phyloP scores from a whole-genome alignment of 306 rosid species.

The Erythrophleum fordii region DNA sequence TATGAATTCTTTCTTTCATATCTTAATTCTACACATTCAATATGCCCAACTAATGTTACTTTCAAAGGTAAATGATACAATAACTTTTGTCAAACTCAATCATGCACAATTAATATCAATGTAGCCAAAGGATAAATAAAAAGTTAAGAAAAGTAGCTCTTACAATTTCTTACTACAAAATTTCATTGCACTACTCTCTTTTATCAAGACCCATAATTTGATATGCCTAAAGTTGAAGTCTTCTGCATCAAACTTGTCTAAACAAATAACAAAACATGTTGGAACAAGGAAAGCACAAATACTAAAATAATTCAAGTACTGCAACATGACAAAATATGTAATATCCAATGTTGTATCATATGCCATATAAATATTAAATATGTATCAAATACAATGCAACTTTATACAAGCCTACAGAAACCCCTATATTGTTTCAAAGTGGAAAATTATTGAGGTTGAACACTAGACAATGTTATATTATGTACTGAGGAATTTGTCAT shows the following conservation, averaged over 20 bases:
- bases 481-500: slow-evolving; percentile 28
- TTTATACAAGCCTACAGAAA: background rate
- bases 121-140: background rate
- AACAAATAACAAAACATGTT: background rate
- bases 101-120: too few species aligned
- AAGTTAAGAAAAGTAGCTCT: background rate
- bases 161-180: background rate
- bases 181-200: background rate
- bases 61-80: too few species aligned
- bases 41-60: too few species aligned
- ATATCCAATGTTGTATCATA: background rate
- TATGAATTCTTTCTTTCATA: too few species aligned
- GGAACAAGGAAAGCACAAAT: background rate
- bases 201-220: background rate
- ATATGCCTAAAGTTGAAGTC: background rate
- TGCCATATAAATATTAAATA: background rate
- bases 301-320: background rate
- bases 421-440: background rate
- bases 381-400: background rate
- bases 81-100: too few species aligned
- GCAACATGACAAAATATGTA: too few species aligned
- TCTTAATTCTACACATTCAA: too few species aligned
- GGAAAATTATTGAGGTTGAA: slow-evolving; percentile 34
- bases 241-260: background rate
- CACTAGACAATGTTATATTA: slow-evolving; percentile 25